phyloP scores from a whole-genome alignment of 2,329 filamentous ascomycete species.

The Daldinia sp. region DNA sequence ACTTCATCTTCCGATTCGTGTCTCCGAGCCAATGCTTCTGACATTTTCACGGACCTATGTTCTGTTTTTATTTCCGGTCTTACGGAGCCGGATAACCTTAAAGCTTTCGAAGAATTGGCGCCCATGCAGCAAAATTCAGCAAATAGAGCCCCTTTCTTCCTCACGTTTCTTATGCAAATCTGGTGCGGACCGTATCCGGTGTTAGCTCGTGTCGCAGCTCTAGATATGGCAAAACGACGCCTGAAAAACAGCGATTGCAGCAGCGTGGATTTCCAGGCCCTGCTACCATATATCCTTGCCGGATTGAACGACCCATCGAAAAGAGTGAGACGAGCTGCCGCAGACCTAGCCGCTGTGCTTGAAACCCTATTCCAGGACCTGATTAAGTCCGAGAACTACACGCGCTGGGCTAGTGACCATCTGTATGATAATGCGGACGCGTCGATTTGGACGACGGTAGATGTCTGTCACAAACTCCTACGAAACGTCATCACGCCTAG shows the following conservation, averaged over 20 bases:
- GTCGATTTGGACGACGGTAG: conserved; percentile 68
- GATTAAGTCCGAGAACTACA: conserved; percentile 56
- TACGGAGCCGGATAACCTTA: conserved; percentile 53
- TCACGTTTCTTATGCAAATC: conserved; percentile 80
- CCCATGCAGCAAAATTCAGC: conserved; percentile 67
- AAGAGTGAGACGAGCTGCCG: conserved; percentile 80
- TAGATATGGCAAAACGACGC: conserved; percentile 72
- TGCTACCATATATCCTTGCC: conserved; percentile 84
- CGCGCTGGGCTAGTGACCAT: conserved; percentile 69
- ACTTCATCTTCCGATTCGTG: conserved; percentile 60
- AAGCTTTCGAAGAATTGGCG: conserved; percentile 66
- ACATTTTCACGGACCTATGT: conserved; percentile 69
- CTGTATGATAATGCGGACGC: conserved; percentile 72
- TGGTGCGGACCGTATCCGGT: conserved; percentile 80
- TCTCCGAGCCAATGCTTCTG: conserved; percentile 62
- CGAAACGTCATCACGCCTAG: conserved; percentile 76
- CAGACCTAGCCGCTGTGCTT: conserved; percentile 72
- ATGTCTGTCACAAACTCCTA: conserved; percentile 71
- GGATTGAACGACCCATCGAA: conserved; percentile 81
- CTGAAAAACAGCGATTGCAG: conserved; percentile 64
- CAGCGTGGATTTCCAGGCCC: conserved; percentile 76
- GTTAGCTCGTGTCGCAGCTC: conserved; percentile 74
- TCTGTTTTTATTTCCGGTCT: conserved; percentile 65
- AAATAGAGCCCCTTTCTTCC: conserved; percentile 72
- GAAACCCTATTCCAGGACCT: conserved; percentile 59